Evolutionary conservation across 2,329 filamentous ascomycete genomes (phyloP).

Genomic region (Simplicillium aogashimaense): DNA sequence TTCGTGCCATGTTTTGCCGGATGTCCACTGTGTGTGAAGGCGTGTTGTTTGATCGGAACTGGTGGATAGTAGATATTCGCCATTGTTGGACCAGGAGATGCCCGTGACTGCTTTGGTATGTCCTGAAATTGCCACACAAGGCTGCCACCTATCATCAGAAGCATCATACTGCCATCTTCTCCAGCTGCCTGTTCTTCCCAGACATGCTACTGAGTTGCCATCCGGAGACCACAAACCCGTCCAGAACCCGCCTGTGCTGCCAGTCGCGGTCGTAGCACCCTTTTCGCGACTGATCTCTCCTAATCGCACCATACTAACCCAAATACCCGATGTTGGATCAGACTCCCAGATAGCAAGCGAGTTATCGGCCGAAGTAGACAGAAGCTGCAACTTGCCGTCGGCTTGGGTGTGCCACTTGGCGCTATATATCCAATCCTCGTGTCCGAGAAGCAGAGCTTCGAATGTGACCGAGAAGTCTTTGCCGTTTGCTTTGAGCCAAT

Average conservation of each 20-base stretch:
- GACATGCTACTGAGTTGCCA: constrained; percentile 63
- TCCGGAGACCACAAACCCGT: constrained; percentile 83
- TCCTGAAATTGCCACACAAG: constrained; percentile 68
- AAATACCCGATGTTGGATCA: constrained; percentile 75
- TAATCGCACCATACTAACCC: constrained; percentile 76
- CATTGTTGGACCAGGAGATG: constrained; percentile 73
- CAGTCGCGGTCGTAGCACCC: constrained; percentile 90
- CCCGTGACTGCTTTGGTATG: constrained; percentile 76
- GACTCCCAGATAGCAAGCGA: constrained; percentile 89
- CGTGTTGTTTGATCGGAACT: constrained; percentile 88
- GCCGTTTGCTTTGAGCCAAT: constrained; percentile 55
- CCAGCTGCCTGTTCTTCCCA: constrained; percentile 92
- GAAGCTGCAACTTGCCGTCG: constrained; percentile 53
- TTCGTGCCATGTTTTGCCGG: constrained; percentile 72
- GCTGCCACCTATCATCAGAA: constrained; percentile 60
- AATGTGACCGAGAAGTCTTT: constrained; percentile 76
- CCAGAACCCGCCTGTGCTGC: constrained; percentile 95
- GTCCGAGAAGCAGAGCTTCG: constrained; percentile 84
- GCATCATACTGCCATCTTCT: constrained; percentile 65
- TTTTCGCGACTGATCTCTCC: constrained; percentile 94
- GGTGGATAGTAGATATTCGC: constrained; percentile 79
- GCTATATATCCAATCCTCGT: constrained; percentile 98
- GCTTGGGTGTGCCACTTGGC: constrained; percentile 57
- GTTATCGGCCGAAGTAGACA: constrained; percentile 91
- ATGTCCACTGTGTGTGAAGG: constrained; percentile 71